Evolutionary conservation across 2,329 filamentous ascomycete genomes (phyloP).

Genomic region (Fusarium fracticaudum): DNA sequence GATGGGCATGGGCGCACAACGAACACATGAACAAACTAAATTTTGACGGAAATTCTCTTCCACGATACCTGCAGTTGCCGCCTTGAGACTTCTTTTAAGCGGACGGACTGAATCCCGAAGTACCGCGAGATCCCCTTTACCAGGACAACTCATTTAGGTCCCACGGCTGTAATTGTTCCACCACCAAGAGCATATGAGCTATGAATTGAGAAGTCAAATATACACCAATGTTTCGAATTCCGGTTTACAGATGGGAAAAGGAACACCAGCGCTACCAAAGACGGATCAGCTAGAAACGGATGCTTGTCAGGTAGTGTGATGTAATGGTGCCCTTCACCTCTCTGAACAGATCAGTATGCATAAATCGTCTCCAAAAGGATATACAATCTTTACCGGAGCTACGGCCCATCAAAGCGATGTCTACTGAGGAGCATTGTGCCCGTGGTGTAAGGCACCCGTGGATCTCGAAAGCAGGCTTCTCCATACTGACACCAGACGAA

Average conservation of each 20-base stretch:
- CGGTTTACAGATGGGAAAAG: background rate
- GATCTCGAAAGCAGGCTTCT: background rate
- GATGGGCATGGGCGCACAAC: slow-evolving; percentile 1
- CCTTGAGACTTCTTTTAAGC: slow-evolving; percentile 13
- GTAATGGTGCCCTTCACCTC: background rate
- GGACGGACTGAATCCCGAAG: slow-evolving; percentile 32
- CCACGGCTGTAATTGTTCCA: background rate
- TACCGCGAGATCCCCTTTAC: slow-evolving; percentile 15
- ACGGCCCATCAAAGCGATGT: background rate
- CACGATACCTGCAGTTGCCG: slow-evolving; percentile 4
- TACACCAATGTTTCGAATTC: background rate
- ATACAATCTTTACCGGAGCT: background rate
- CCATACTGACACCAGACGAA: background rate
- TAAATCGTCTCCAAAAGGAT: background rate
- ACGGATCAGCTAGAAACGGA: background rate
- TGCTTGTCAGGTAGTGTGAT: background rate
- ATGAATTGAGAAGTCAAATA: background rate
- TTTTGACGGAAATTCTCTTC: background rate
- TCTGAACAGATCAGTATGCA: background rate
- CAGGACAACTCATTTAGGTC: background rate
- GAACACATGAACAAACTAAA: slow-evolving; percentile 28
- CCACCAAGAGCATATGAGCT: background rate
- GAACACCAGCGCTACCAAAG: background rate
- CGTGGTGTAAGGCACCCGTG: background rate
- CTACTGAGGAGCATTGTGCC: background rate